Base-by-base conservation (phyloP, 805 yeast genomes). In the Suhomyces xylopsoci region DNA sequence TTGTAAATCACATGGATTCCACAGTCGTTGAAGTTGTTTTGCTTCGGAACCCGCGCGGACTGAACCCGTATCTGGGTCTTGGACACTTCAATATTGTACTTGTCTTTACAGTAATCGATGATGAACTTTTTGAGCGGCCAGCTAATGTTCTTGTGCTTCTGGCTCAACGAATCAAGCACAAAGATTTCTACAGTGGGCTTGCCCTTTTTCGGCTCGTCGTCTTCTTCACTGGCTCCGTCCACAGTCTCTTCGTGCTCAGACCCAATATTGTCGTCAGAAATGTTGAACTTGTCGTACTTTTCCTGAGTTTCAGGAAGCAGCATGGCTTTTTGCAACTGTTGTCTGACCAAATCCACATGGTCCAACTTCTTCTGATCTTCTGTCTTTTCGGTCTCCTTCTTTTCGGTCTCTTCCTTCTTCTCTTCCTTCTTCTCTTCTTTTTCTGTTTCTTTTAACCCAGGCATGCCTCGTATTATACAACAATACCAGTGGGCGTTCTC, bases 1-100 rank as follows among this genome's bases (percentile, higher is more conserved):
- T 88, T 91, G 59, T 85, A 85, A 14, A 94, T 85, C 1, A 93
- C 88, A 69, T 89, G 97, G 19, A 94, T 82, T 1, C 99, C 99
- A 72, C 99, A 94, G 66, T 94, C 99, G 64, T 91, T 89, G 70
- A 85, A 84, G 65, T 94, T 94, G 28, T 84, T 83, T 63, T 94
- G 99, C 53, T 79, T 83, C 0, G 97, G 97, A 0, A 90, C 94
- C 5, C 73, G 63, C 4, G 84, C 83, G 7, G 74, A 66, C 48
- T 73, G 65, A 46, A 81, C 69, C 44, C 76, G 66, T 20, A 92
- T 80, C 43, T 73, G 77, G 5, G 70, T 66, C 10, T 73, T 73
- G 19, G 70, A 69, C 3, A 91, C 61, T 0, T 70, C 75, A 8
- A 85, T 55, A 0, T 68, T 70, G 58, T 82, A 78, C 58, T 81